phyloP scores from a whole-genome alignment of 805 yeast species.

The Pichia pseudocactophila region DNA sequence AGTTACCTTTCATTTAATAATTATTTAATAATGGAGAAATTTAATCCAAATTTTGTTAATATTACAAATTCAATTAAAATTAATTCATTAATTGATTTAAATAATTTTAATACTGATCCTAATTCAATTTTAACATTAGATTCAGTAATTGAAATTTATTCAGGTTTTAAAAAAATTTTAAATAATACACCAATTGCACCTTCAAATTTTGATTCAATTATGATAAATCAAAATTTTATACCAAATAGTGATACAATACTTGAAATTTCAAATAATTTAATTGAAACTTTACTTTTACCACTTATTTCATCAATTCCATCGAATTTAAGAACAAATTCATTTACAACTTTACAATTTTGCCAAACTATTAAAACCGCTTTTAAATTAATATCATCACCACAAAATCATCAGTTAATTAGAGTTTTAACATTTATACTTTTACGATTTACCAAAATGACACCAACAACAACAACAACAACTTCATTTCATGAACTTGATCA shows the following conservation, averaged over 20 bases:
- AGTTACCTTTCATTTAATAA: slow-evolving; percentile 5
- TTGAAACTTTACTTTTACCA: neutral
- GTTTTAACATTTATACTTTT: neutral
- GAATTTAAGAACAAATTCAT: too few relatives aligned
- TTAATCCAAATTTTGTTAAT: too few relatives aligned
- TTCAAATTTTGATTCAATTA: slow-evolving; percentile 1
- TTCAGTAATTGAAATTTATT: neutral
- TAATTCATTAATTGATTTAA: neutral
- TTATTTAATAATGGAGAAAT: slow-evolving; percentile 6
- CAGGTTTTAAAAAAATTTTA: neutral
- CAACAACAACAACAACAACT: neutral
- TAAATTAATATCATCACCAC: neutral
- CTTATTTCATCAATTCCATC: too few relatives aligned
- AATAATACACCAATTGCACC: slow-evolving; percentile 2
- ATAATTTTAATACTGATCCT: neutral
- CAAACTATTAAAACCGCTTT: neutral
- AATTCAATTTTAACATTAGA: neutral
- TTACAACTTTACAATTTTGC: too few relatives aligned
- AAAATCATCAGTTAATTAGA: neutral
- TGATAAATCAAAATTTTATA: neutral
- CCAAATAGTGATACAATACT: neutral
- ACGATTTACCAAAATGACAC: neutral
- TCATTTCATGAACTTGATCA: neutral
- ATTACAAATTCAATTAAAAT: too few relatives aligned
- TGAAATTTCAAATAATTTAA: neutral